Percentiles rank a stretch among this genome's conserved stretches.
phyloP scores from a whole-genome alignment of 345 rosid species.

The Acer saccharum region DNA sequence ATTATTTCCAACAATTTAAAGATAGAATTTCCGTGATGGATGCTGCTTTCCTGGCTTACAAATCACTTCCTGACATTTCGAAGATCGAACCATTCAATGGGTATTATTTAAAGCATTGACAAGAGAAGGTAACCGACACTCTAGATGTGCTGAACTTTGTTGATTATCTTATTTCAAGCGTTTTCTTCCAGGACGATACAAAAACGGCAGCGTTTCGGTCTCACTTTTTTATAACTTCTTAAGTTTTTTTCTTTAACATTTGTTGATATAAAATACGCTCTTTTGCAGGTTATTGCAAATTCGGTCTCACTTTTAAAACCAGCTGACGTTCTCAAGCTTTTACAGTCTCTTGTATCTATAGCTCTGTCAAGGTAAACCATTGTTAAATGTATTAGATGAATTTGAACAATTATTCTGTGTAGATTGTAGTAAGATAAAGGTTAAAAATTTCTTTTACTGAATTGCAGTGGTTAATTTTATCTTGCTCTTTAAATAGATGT shows the following conservation, averaged over 20 bases:
- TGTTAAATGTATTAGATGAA: background rate
- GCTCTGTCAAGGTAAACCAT: constrained; percentile 68
- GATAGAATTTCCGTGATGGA: too few species aligned
- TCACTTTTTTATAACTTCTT: too few species aligned
- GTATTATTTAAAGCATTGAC: too few species aligned
- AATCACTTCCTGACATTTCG: too few species aligned
- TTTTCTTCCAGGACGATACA: too few species aligned
- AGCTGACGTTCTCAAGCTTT: constrained; percentile 77
- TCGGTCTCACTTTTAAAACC: constrained; percentile 70
- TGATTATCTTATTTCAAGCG: too few species aligned
- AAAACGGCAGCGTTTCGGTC: too few species aligned
- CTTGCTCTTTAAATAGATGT: background rate
- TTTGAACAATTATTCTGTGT: background rate
- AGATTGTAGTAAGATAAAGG: background rate
- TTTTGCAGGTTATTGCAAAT: constrained; percentile 77
- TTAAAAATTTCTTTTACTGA: background rate
- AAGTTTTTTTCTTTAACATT: background rate
- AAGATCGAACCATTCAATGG: too few species aligned
- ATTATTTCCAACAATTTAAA: too few species aligned
- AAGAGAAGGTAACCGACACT: too few species aligned
- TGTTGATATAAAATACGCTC: background rate
- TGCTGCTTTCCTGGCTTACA: too few species aligned
- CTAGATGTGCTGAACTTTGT: too few species aligned
- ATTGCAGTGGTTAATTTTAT: background rate
- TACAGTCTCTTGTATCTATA: constrained; percentile 69